These are phyloP conservation scores for Neonectria sp. DNA, from an alignment of 2,329 filamentous ascomycete species.

Conservation along the genomic window DNA sequence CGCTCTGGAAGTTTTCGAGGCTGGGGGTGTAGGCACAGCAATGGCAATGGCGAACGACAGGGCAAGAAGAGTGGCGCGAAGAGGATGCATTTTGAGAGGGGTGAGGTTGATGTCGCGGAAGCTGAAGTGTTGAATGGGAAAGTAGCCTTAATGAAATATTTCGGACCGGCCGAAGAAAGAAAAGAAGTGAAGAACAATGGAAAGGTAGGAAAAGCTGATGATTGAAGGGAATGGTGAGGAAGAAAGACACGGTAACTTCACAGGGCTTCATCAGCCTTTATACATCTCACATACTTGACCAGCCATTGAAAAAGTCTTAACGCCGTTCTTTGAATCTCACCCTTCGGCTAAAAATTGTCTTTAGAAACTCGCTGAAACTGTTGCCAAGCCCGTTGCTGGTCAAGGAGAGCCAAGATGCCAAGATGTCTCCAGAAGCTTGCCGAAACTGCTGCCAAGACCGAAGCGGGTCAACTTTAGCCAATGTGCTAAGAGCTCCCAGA, in stretches of 20 bases:
- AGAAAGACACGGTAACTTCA: neutral
- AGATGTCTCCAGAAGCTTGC: neutral
- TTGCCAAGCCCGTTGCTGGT: neutral
- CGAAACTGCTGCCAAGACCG: neutral
- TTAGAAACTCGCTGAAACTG: neutral
- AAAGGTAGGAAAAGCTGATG: neutral
- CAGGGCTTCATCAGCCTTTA: neutral
- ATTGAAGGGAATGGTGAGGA: neutral
- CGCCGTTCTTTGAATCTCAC: neutral
- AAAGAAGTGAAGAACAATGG: neutral
- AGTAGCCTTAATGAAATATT: neutral
- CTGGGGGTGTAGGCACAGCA: neutral
- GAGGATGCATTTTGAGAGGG: neutral
- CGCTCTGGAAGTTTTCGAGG: neutral
- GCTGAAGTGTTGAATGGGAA: too few relatives aligned
- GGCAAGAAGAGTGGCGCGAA: neutral
- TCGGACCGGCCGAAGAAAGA: conserved; percentile 2
- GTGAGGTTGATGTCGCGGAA: neutral
- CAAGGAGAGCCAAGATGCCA: neutral
- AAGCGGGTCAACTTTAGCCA: neutral
- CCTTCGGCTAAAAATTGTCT: neutral
- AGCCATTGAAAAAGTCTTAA: neutral
- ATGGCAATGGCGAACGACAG: neutral
- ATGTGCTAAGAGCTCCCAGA: neutral
- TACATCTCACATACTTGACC: neutral